Percentiles rank a stretch among this genome's conserved stretches.
Conservation (phyloP, 768 basidiomycete species). For the Lentinula detonsa region DNA sequence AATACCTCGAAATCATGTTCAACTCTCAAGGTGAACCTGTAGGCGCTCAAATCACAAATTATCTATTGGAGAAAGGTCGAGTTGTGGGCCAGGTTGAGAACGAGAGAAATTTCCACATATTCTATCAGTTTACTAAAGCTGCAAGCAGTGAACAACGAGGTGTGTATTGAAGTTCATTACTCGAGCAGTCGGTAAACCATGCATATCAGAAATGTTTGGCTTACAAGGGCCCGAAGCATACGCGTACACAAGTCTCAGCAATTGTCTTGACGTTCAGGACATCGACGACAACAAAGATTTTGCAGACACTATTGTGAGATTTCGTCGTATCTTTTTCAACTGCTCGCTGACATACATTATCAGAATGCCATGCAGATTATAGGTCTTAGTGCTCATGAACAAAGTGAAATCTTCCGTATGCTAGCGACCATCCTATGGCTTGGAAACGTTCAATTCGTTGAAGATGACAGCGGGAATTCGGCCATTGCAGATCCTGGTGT, state of each 20-base stretch:
- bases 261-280: conserved; percentile 85
- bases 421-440: conserved; percentile 92
- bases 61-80: conserved; percentile 93
- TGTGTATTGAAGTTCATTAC: conserved; percentile 23
- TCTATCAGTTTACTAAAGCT: conserved; percentile 98
- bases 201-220: conserved; percentile 75
- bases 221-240: conserved; percentile 95
- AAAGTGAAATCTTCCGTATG: conserved; percentile 90
- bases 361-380: conserved; percentile 93
- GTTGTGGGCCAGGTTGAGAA: conserved; percentile 95
- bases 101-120: conserved; percentile 97
- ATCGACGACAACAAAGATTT: conserved; percentile 90
- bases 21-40: conserved; percentile 89
- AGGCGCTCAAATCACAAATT: conserved; percentile 98
- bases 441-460: conserved; percentile 88
- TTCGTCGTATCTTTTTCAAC: conserved; percentile 1
- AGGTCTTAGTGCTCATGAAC: conserved; percentile 80
- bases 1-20: conserved; percentile 99
- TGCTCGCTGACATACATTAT: background rate
- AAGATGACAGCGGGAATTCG: conserved; percentile 88
- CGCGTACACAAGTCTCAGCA: conserved; percentile 87
- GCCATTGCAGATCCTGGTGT: conserved; percentile 74
- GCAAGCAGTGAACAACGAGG: conserved; percentile 87
- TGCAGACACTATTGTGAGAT: conserved; percentile 76
- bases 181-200: conserved; percentile 5